Conservation (phyloP, 1,284 basidiomycete genomes). For the Clitocybe nebularis region DNA sequence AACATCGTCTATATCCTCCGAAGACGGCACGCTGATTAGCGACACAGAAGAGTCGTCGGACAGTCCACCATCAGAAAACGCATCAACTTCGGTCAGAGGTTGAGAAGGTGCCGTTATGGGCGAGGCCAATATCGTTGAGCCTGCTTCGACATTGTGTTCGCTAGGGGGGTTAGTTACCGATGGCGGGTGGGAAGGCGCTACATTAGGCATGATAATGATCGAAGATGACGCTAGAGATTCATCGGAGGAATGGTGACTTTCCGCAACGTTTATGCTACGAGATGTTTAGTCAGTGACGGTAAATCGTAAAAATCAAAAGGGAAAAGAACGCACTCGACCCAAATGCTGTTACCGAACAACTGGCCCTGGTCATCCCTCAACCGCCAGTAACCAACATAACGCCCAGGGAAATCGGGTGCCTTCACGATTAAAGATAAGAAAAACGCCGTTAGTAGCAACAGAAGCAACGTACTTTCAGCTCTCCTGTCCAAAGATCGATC, state of each 20-base stretch:
- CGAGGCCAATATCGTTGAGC: slow-evolving; percentile 17
- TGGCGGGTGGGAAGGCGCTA: slow-evolving; percentile 23
- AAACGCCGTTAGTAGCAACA: neutral
- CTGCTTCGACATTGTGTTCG: slow-evolving; percentile 3
- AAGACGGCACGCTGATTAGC: slow-evolving; percentile 55
- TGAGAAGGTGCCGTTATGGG: slow-evolving; percentile 25
- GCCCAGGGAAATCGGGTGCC: slow-evolving; percentile 71
- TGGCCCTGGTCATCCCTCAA: slow-evolving; percentile 55
- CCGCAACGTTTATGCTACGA: slow-evolving; percentile 59
- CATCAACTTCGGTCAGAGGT: slow-evolving; percentile 36
- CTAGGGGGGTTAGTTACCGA: slow-evolving; percentile 7
- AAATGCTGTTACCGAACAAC: slow-evolving; percentile 70
- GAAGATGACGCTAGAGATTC: slow-evolving; percentile 63
- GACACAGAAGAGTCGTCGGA: slow-evolving; percentile 59
- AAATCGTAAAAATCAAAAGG: slow-evolving; percentile 4
- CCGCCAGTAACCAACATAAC: slow-evolving; percentile 74
- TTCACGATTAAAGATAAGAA: slow-evolving; percentile 19
- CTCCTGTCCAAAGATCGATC: slow-evolving; percentile 66
- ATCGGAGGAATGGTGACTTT: slow-evolving; percentile 40
- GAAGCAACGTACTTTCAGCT: slow-evolving; percentile 54
- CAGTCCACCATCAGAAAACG: slow-evolving; percentile 43
- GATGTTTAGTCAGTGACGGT: neutral
- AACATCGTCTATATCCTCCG: slow-evolving; percentile 42
- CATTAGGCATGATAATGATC: slow-evolving; percentile 66
- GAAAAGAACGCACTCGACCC: slow-evolving; percentile 56